Percentiles rank a stretch among this genome's conserved stretches.
Conservation (phyloP, 2,329 filamentous ascomycete species). For the Fusarium setosum region DNA sequence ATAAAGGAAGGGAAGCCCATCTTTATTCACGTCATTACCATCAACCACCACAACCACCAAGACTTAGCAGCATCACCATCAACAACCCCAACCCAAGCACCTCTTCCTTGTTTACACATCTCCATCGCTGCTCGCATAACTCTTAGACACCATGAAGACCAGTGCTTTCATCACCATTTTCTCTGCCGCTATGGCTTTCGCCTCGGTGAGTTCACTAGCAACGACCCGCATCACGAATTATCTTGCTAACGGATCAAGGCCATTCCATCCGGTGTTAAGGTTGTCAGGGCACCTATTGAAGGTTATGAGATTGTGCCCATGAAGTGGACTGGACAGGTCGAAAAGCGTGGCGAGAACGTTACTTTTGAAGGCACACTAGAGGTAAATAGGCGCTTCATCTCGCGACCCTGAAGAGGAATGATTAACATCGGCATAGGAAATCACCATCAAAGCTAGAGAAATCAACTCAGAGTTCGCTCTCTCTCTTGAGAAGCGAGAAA, state of each 20-base stretch:
- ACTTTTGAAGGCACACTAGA: not conserved
- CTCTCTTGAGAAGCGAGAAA: not conserved
- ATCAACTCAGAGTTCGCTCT: not conserved
- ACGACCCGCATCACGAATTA: accelerated
- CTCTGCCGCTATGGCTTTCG: not conserved
- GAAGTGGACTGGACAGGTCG: conserved; percentile 5
- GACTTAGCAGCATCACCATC: not conserved
- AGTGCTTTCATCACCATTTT: not conserved
- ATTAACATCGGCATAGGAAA: not conserved
- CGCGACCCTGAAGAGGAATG: not conserved
- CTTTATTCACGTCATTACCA: too few relatives aligned
- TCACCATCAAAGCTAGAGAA: not conserved
- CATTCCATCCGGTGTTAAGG: not conserved
- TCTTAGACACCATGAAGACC: not conserved
- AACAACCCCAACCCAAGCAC: not conserved
- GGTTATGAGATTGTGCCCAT: not conserved
- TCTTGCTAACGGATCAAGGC: not conserved
- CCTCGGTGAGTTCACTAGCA: not conserved
- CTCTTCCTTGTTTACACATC: not conserved
- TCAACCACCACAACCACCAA: accelerated
- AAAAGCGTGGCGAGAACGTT: not conserved
- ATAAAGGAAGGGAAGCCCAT: too few relatives aligned
- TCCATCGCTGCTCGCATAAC: too few relatives aligned
- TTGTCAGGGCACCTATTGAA: not conserved
- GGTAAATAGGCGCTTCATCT: not conserved